Evolutionary conservation across 2,329 filamentous ascomycete genomes (phyloP).

Genomic region (Whalleya microplaca): DNA sequence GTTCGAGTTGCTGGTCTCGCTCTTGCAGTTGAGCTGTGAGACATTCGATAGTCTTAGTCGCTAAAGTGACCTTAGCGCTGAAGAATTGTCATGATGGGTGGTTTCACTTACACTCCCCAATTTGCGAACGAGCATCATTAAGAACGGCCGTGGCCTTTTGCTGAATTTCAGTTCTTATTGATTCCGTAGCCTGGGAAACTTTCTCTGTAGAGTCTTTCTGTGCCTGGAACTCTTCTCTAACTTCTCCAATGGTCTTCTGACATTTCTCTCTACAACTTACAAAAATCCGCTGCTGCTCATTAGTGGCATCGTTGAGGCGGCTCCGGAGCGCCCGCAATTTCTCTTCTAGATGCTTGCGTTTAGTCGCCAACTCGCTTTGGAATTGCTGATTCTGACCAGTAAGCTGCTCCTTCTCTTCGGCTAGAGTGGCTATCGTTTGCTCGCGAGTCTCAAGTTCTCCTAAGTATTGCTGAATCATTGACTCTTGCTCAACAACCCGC

Average conservation of each 20-base stretch:
- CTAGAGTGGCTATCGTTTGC: conserved; percentile 29
- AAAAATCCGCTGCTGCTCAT: conserved; percentile 52
- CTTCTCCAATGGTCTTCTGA: conserved; percentile 38
- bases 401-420: conserved; percentile 33
- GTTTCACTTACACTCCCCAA: conserved; percentile 24
- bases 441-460: conserved; percentile 15
- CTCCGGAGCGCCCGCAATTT: conserved; percentile 41
- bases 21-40: conserved; percentile 26
- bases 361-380: conserved; percentile 29
- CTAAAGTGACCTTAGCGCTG: conserved; percentile 23
- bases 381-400: conserved; percentile 31
- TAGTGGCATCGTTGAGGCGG: conserved; percentile 50
- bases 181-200: conserved; percentile 17
- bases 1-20: conserved; percentile 27
- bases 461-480: conserved; percentile 10
- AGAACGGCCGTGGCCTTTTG: conserved; percentile 21
- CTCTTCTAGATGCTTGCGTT: conserved; percentile 38
- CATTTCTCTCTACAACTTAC: conserved; percentile 39
- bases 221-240: conserved; percentile 40
- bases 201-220: conserved; percentile 38
- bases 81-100: neutral
- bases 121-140: conserved; percentile 14
- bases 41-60: conserved; percentile 16
- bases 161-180: conserved; percentile 19
- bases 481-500: conserved; percentile 18